These are phyloP conservation scores for Rhytidhysteron rufulum DNA, from an alignment of 2,329 filamentous ascomycete species.

Conservation along the genomic window DNA sequence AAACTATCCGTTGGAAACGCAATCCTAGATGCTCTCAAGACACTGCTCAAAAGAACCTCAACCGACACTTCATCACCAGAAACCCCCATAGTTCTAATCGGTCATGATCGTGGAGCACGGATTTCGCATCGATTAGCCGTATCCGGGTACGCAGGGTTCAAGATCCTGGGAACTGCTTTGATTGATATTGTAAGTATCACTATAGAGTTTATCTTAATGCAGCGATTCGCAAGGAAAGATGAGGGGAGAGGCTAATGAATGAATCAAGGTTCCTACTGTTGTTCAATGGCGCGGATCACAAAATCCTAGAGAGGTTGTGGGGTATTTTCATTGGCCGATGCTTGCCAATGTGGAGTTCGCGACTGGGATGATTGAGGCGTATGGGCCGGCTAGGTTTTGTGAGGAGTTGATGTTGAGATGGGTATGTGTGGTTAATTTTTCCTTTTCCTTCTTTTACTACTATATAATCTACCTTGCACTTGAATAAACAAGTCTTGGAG, in stretches of 20 bases:
- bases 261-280: conserved; percentile 48
- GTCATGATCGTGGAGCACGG: conserved; percentile 56
- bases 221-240: not conserved
- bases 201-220: conserved; percentile 2
- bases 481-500: not conserved
- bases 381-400: conserved; percentile 41
- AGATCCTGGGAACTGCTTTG: conserved; percentile 26
- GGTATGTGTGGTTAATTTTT: conserved; percentile 28
- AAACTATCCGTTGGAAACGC: conserved; percentile 25
- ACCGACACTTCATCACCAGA: conserved; percentile 3
- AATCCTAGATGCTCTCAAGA: conserved; percentile 20
- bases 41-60: conserved; percentile 17
- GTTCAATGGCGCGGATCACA: conserved; percentile 48
- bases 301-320: conserved; percentile 39
- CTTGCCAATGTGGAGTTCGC: conserved; percentile 52
- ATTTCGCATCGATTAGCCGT: conserved; percentile 54
- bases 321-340: conserved; percentile 60
- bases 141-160: conserved; percentile 41
- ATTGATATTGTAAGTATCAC: conserved; percentile 26
- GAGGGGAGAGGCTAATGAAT: not conserved
- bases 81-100: conserved; percentile 40
- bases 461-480: conserved; percentile 3
- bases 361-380: conserved; percentile 47
- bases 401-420: conserved; percentile 33
- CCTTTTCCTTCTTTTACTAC: conserved; percentile 24